Conservation (phyloP, 179 eudicot species). For the Sideroxylon spinosum region DNA sequence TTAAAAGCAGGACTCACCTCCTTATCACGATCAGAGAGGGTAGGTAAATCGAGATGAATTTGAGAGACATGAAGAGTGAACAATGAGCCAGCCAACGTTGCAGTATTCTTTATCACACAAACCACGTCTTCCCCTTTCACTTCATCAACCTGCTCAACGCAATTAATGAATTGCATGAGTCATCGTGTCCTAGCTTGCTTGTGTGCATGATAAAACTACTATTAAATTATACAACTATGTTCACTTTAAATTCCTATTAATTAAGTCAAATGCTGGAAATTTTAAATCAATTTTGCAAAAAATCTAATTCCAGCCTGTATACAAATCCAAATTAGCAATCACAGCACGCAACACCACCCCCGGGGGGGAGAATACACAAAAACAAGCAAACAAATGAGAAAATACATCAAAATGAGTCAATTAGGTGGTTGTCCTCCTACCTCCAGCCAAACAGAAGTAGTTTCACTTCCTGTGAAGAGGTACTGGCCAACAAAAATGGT, state of each 20-base stretch:
- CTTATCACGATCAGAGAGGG: slow-evolving; percentile 72
- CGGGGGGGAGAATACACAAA: neutral
- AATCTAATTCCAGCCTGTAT: neutral
- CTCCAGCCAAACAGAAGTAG: slow-evolving; percentile 97
- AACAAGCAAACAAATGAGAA: neutral
- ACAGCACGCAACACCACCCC: neutral
- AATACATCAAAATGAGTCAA: neutral
- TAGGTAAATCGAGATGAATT: slow-evolving; percentile 40
- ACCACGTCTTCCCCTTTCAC: slow-evolving; percentile 67
- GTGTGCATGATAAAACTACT: neutral
- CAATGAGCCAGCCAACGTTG: slow-evolving; percentile 67
- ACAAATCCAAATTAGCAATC: neutral
- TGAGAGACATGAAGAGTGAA: slow-evolving; percentile 77
- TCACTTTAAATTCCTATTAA: neutral
- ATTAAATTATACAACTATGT: neutral
- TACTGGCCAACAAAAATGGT: slow-evolving; percentile 85
- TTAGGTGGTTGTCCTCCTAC: slow-evolving; percentile 30
- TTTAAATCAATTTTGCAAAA: too few relatives aligned
- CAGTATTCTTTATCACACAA: slow-evolving; percentile 76
- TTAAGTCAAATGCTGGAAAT: neutral
- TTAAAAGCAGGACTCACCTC: slow-evolving; percentile 42
- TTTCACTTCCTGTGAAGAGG: slow-evolving; percentile 93
- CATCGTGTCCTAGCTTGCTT: neutral
- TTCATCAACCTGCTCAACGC: slow-evolving; percentile 59
- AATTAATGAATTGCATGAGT: slow-evolving; percentile 1